Base-by-base conservation (phyloP, 148 eudicot genomes). In the Pharnaceum exiguum region DNA sequence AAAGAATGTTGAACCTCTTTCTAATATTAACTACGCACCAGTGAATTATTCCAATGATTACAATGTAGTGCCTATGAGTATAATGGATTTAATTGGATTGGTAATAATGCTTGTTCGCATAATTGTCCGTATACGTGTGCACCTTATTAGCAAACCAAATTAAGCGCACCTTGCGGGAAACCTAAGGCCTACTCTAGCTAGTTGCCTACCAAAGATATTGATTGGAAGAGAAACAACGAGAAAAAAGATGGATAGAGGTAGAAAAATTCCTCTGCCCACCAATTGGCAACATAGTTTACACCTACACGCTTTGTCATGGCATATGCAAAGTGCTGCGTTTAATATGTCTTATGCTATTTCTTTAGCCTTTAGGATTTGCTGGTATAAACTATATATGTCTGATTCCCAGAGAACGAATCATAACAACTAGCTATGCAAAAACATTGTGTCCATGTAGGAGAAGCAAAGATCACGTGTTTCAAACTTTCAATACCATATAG, bases 241-340 rank as follows among this genome's bases (percentile, higher is more conserved):
- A 27, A 40, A 11, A 38, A n/a, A n/a, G n/a, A n/a, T n/a, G n/a
- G n/a, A n/a, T n/a, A n/a, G n/a, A n/a, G n/a, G 37, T 9, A 2
- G 28, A 12, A 5, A 52, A 62, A 17, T 16, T 16, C 3, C n/a
- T 22, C 21, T n/a, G 27, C n/a, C 16, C 30, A 45, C 18, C 19
- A 31, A 22, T 47, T n/a, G 22, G 30, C 23, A 18, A 60, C 45
- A 18, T 49, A 43, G 50, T 67, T 51, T 25, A 44, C 39, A 24
- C 33, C 54, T 60, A 59, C 65, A 68, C 71, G 71, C 71, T 52
- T 39, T 63, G 57, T 51, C 49, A 11, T 50, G 57, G 66, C 57
- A 50, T 50, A 60, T 15, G 65, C n/a, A n/a, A n/a, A n/a, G n/a
- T n/a, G n/a, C n/a, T n/a, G n/a, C n/a, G n/a, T n/a, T n/a, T n/a